Base-by-base conservation (phyloP, 2,329 filamentous ascomycete genomes). In the Pestalotiopsis sp. region DNA sequence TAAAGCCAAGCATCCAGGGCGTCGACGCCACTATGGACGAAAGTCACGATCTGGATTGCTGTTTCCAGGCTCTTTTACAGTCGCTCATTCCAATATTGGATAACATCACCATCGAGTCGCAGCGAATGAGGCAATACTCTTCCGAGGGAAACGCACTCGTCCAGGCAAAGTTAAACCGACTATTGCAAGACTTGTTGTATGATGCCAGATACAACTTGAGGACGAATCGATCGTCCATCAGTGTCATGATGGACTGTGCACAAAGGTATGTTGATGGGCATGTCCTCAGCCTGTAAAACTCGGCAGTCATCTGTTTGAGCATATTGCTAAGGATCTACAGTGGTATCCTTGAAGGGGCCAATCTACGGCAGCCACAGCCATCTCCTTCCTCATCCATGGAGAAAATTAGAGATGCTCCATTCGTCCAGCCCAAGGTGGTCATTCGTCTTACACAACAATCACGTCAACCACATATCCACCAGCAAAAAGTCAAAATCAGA, bases 191-290 rank as follows among this genome's bases (percentile, higher is more conserved):
- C 60, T 70, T 70, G 17, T 13, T 64, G 20, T 69, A 70, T 55
- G 71, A 72, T 36, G 69, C 69, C 7, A 72, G 64, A 17, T 69
- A 67, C 23, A 64, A 64, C 25, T 57, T 74, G 36, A 66, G 72
- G 25, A 72, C 67, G 62, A 74, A 73, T 61, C 69, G 72, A 11
- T 72, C 73, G 3, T 72, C 73, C 2, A 36, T 74, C n/a, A 70
- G 60, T 17, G 68, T 74, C 27, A 72, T 73, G 38, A 66, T 74
- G 23, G 73, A 74, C 65, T 74, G 73, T 68, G 66, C 72, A 25
- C 65, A 72, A 65, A 72, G 72, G 72, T 74, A 73, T 68, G 68
- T 5, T 3, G 4, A 59, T 5, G 12, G 2, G 20, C 31, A 20
- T n/a, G 6, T 38, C 6, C 67, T 62, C 14, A 14, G 23, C 14